These are phyloP conservation scores for Thinopyrum obtusiflorum DNA, from an alignment of 202 grass and related monocot species.

Conservation along the genomic window DNA sequence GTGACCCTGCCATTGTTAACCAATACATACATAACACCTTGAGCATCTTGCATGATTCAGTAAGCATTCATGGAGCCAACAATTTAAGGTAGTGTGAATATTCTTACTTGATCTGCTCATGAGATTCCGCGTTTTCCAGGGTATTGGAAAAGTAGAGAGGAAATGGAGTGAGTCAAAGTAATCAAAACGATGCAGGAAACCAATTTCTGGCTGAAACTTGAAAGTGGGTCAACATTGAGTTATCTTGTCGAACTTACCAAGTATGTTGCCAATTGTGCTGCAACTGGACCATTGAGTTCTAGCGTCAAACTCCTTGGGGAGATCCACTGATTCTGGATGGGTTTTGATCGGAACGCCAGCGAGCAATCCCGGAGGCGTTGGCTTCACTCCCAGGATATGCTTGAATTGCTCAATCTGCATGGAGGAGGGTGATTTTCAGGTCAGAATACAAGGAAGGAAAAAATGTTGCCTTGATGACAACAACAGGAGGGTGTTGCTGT, in stretches of 20 bases:
- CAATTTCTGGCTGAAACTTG: background rate
- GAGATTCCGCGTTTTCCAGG: constrained; percentile 10
- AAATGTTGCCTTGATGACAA: background rate
- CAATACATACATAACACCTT: background rate
- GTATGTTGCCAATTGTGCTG: constrained; percentile 75
- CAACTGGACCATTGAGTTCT: constrained; percentile 74
- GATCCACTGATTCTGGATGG: constrained; percentile 45
- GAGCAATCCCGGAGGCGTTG: constrained; percentile 36
- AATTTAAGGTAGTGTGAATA: constrained; percentile 6
- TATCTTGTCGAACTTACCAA: constrained; percentile 44
- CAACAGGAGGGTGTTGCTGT: constrained; percentile 1
- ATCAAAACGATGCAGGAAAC: constrained; percentile 16
- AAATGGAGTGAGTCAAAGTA: constrained; percentile 33
- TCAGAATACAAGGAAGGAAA: background rate
- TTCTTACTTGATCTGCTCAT: constrained; percentile 77
- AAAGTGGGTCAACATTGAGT: background rate
- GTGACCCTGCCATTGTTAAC: constrained; percentile 59
- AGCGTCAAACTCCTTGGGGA: constrained; percentile 77
- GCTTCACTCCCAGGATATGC: constrained; percentile 82
- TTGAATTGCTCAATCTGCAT: constrained; percentile 77
- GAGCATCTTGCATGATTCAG: background rate
- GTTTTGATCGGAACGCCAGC: constrained; percentile 41
- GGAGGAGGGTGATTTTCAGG: background rate
- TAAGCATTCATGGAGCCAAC: background rate
- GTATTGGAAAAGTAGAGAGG: background rate